Evolutionary conservation across 805 yeast genomes (phyloP).

Genomic region (Suhomyces pyralidae): DNA sequence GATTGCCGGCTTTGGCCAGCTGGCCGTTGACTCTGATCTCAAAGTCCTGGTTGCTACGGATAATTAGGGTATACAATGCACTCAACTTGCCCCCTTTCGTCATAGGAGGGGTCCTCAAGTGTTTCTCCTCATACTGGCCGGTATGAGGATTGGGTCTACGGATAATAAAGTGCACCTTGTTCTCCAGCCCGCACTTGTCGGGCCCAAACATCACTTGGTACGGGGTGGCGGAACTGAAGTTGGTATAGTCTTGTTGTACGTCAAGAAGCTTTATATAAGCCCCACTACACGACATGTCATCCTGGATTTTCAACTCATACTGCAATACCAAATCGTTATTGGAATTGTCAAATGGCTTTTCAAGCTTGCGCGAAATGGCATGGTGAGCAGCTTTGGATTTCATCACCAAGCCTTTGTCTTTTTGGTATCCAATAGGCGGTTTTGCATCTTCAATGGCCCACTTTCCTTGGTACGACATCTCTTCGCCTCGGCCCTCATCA

Average conservation of each 20-base stretch:
- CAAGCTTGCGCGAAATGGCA: slow-evolving; percentile 69
- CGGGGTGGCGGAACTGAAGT: slow-evolving; percentile 64
- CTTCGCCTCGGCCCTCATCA: slow-evolving; percentile 35
- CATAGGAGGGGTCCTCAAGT: slow-evolving; percentile 64
- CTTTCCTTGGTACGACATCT: slow-evolving; percentile 61
- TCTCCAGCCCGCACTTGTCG: slow-evolving; percentile 79
- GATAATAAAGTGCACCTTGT: slow-evolving; percentile 76
- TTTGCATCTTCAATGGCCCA: slow-evolving; percentile 67
- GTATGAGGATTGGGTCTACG: slow-evolving; percentile 54
- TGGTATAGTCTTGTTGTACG: slow-evolving; percentile 35
- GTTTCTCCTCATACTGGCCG: slow-evolving; percentile 65
- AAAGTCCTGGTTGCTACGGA: slow-evolving; percentile 61
- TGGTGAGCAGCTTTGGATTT: slow-evolving; percentile 76
- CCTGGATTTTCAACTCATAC: slow-evolving; percentile 83
- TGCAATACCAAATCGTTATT: slow-evolving; percentile 74
- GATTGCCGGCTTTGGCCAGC: slow-evolving; percentile 64
- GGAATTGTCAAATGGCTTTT: slow-evolving; percentile 55
- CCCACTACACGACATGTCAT: slow-evolving; percentile 82
- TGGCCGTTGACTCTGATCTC: slow-evolving; percentile 85
- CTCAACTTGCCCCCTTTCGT: slow-evolving; percentile 55
- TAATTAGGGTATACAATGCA: slow-evolving; percentile 72
- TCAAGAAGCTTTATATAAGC: slow-evolving; percentile 78
- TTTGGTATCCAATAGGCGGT: slow-evolving; percentile 54
- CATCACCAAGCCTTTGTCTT: slow-evolving; percentile 75
- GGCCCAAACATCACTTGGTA: slow-evolving; percentile 94